Conservation (phyloP, 192 early-diverging fungal species). For the Gryganskiella cystojenkinii region DNA sequence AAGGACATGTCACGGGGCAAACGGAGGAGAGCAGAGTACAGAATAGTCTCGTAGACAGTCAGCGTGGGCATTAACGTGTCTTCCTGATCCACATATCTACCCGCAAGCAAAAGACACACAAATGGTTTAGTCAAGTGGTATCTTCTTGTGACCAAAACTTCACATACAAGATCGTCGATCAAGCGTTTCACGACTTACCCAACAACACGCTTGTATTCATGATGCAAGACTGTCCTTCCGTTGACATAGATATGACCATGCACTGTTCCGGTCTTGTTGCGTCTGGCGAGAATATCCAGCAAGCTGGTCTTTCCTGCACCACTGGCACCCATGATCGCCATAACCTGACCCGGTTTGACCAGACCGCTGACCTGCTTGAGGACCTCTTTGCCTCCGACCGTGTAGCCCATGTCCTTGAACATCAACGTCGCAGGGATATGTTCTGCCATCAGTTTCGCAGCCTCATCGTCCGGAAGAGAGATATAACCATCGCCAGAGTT, state of each 20-base stretch:
- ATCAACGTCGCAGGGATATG: conserved; percentile 73
- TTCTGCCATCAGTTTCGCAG: conserved; percentile 76
- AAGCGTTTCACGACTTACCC: conserved; percentile 72
- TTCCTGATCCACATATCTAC: conserved; percentile 91
- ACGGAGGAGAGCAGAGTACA: conserved; percentile 88
- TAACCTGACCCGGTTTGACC: conserved; percentile 85
- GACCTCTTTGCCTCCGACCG: conserved; percentile 56
- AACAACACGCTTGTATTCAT: conserved; percentile 75
- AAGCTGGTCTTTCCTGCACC: conserved; percentile 95
- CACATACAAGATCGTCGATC: background rate
- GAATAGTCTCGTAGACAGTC: conserved; percentile 91
- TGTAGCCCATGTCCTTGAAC: conserved; percentile 70
- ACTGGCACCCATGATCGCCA: conserved; percentile 94
- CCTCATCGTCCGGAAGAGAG: conserved; percentile 65
- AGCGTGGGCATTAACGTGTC: conserved; percentile 86
- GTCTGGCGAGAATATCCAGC: conserved; percentile 87
- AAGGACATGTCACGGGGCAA: conserved; percentile 78
- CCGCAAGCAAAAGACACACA: background rate
- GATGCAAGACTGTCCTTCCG: conserved; percentile 70
- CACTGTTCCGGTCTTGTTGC: conserved; percentile 75
- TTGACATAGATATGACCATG: conserved; percentile 84
- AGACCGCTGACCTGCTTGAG: conserved; percentile 72
- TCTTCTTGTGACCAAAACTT: background rate
- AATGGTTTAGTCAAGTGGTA: background rate
- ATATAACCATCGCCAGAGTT: conserved; percentile 41